A percentile compares a stretch with the other conserved stretches of the same genome.
Conservation (phyloP, 371 early-diverging fungal species). For the Mucor piriformis region DNA sequence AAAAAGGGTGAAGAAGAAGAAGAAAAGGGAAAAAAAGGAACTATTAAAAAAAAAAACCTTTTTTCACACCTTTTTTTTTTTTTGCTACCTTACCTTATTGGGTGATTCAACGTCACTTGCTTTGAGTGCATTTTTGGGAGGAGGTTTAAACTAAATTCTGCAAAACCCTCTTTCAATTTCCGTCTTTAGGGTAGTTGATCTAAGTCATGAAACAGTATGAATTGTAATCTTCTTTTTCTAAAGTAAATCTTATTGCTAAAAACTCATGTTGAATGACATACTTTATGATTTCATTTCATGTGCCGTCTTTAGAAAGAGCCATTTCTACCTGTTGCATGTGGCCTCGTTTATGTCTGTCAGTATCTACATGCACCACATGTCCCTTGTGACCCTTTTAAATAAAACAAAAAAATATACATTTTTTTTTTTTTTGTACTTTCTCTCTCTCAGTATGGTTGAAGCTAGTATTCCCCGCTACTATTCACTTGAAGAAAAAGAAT, state of each 20-base stretch:
- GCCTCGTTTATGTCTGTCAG: no score
- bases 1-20: background rate
- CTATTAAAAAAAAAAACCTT: background rate
- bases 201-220: no score
- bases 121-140: background rate
- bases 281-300: no score
- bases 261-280: no score
- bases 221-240: no score
- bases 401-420: background rate
- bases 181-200: no score
- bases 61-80: background rate
- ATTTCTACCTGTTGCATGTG: no score
- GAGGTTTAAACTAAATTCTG: background rate
- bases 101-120: slow-evolving; percentile 2
- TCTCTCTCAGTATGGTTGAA: slow-evolving; percentile 23
- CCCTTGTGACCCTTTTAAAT: background rate
- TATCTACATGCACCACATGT: no score
- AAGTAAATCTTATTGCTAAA: no score
- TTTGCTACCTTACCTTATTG: slow-evolving; percentile 2
- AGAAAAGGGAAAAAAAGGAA: background rate
- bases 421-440: background rate
- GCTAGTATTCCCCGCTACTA: slow-evolving; percentile 31
- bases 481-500: slow-evolving; percentile 36
- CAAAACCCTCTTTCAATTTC: background rate
- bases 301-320: no score